Evolutionary conservation across 2,329 filamentous ascomycete species (phyloP), one percentile per base, ranked within the genome.

Genomic region (Exserohilum turcica): DNA sequence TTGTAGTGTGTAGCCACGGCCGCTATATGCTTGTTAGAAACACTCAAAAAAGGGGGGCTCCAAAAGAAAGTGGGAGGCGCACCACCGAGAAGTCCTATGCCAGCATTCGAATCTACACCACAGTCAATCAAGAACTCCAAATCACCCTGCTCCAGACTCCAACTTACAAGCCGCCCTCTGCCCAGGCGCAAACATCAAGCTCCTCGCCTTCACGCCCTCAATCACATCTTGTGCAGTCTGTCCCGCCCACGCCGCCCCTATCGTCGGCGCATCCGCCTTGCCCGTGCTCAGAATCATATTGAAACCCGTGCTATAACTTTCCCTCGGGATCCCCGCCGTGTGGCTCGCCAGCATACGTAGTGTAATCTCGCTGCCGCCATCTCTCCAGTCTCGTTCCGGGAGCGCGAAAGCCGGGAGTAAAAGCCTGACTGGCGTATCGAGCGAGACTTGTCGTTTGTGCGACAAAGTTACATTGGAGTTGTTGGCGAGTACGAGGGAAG

Each of bases 311-410:
- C 60, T 64, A 37, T 67, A 72, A n/a, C 65, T 65, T 27, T 72
- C 69, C 10, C 69, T 37, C 7, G 67, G 56, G 7, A 71, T 40
- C 1, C 69, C 69, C 5, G 65, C 62, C 7, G 54, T 72, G 15
- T 72, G 68, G n/a, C 63, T 70, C 4, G 66, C 68, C n/a, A 71
- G 56, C 68, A 72, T 70, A 3, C 59, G 51, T 24, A 72, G 38
- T 0, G 68, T 70, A 27, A 72, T 71, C 8, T 70, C 67, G 21
- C 63, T 67, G 6, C 70, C 70, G 2, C 70, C 70, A 48, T 67
- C 59, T 15, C 59, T 38, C 70, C 70, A 72, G 49, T 72, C 69
- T 19, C 36, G 44, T 10, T 61, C 32, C 3, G 57, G 60, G 0
- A 72, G 53, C 3, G 54, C 42, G 15, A 72, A 71, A 2, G 57